Evolutionary conservation across 2,329 filamentous ascomycete genomes (phyloP), one percentile per base, ranked within the genome.

Genomic region (Monilinia vaccinii-corymbosi): DNA sequence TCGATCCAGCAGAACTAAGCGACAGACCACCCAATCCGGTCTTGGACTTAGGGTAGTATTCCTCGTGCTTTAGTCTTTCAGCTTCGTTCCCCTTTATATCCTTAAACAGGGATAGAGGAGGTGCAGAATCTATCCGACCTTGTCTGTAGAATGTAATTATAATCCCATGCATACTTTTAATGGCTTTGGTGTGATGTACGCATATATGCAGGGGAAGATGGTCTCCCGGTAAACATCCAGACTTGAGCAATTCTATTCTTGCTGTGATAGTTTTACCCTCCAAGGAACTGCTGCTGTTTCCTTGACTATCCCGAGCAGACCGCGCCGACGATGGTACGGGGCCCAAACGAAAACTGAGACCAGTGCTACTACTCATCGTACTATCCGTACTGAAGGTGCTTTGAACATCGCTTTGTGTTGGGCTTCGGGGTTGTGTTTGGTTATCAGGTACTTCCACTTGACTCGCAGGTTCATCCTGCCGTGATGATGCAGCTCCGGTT

Each of bases 101-200:
- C 36, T 75, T 73, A 62, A 84, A 82, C 9, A 80, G 70, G 7
- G 77, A 77, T 14, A 76, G 69, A 6, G 79, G 76, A 5, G 84
- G 84, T 8, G 82, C 76, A 69, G 91, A 88, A 71, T 99, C 93
- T 49, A 97, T 93, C 62, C 91, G 85, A 28, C 91, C 91, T 73
- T 96, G 89, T 48, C 94, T 85, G 72, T 95, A 97, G 10, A 99
- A 77, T 1, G 94, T 97, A 49, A 96, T 84, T 62, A 97, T 94
- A 51, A 97, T 88, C 9, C 94, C 93, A 67, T 93, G 89, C 75
- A 96, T 81, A 71, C 91, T 97, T 75, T 93, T 91, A 69, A 97
- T 84, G 61, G 86, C 82, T 73, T 95, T 96, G 62, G 88, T 93
- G 71, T 97, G 94, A 64, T 91, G 87, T 62, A 99, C 86, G 0